These are phyloP conservation scores for Ophioceras dolichostomum DNA, from an alignment of 2,329 filamentous ascomycete genomes.

Conservation along the genomic window DNA sequence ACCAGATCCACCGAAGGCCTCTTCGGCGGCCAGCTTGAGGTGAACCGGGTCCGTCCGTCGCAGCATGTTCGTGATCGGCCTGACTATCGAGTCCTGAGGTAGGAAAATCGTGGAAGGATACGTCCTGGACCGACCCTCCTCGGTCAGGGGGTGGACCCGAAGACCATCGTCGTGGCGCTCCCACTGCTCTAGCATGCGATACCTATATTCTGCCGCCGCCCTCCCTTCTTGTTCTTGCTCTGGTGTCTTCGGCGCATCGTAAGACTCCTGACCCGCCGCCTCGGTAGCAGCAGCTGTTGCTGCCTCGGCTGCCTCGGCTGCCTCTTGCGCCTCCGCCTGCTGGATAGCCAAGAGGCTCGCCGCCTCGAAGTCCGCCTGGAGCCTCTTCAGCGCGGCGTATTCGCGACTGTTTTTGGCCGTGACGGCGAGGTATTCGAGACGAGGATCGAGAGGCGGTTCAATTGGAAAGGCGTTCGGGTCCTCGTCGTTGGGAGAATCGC, in stretches of 20 bases:
- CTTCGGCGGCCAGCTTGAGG: conserved; percentile 57
- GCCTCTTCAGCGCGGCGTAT: conserved; percentile 39
- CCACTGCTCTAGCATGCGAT: conserved; percentile 17
- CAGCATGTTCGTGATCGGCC: conserved; percentile 59
- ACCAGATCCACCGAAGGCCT: conserved; percentile 61
- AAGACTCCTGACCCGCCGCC: conserved; percentile 19
- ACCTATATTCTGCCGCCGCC: conserved; percentile 20
- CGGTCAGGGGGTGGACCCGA: conserved; percentile 63
- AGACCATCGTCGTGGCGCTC: conserved; percentile 18
- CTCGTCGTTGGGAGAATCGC: background rate
- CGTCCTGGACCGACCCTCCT: conserved; percentile 62
- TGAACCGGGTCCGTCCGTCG: conserved; percentile 60
- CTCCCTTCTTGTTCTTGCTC: conserved; percentile 17
- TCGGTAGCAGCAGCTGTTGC: no score
- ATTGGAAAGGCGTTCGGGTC: no score
- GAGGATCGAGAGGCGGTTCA: conserved; percentile 18
- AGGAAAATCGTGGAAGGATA: conserved; percentile 63
- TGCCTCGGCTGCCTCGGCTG: conserved; percentile 13
- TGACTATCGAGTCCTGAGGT: conserved; percentile 55
- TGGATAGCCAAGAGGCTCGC: conserved; percentile 20
- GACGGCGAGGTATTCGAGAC: conserved; percentile 30
- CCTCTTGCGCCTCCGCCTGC: conserved; percentile 22
- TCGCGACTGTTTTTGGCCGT: conserved; percentile 42
- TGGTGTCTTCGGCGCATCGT: conserved; percentile 11
- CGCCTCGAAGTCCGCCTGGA: conserved; percentile 44